Evolutionary conservation across 371 early-diverging fungal species (phyloP).

Genomic region (Saksenaea oblongispora): DNA sequence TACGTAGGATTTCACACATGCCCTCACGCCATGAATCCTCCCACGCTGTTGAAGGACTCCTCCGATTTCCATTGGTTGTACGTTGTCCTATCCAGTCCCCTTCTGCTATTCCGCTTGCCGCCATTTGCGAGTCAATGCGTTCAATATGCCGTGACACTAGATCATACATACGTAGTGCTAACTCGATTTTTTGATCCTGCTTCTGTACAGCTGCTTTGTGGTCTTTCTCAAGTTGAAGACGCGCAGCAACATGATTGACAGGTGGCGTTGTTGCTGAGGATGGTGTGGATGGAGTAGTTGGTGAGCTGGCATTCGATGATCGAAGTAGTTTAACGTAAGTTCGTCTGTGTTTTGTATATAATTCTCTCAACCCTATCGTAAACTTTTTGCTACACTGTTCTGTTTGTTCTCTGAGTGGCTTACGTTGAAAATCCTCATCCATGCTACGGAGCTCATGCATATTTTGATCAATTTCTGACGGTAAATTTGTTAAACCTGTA

Average conservation of each 20-base stretch:
- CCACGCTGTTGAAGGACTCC: background rate
- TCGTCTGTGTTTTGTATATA: slow-evolving; percentile 24
- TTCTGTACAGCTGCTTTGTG: slow-evolving; percentile 35
- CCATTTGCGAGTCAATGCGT: slow-evolving; percentile 30
- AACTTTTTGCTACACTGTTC: background rate
- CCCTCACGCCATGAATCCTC: slow-evolving; percentile 4
- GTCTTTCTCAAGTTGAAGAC: slow-evolving; percentile 27
- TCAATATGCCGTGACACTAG: slow-evolving; percentile 40
- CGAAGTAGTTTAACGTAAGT: slow-evolving; percentile 19
- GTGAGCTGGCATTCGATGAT: slow-evolving; percentile 1
- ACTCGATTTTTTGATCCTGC: slow-evolving; percentile 39
- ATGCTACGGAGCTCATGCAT: slow-evolving; percentile 39
- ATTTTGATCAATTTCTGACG: slow-evolving; percentile 41
- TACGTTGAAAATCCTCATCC: slow-evolving; percentile 42
- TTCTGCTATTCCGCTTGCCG: slow-evolving; percentile 26
- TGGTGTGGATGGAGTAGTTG: background rate
- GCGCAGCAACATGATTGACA: slow-evolving; percentile 8
- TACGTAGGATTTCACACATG: slow-evolving; percentile 1
- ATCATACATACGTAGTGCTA: slow-evolving; percentile 37
- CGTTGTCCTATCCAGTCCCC: slow-evolving; percentile 24
- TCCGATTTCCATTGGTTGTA: background rate
- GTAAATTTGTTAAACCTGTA: slow-evolving; percentile 35
- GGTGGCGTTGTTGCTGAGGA: slow-evolving; percentile 1
- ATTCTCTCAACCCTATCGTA: slow-evolving; percentile 20
- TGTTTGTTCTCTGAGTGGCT: background rate